Base-by-base conservation (phyloP, 768 basidiomycete genomes). In the Boletus rufocinnamomeus region DNA sequence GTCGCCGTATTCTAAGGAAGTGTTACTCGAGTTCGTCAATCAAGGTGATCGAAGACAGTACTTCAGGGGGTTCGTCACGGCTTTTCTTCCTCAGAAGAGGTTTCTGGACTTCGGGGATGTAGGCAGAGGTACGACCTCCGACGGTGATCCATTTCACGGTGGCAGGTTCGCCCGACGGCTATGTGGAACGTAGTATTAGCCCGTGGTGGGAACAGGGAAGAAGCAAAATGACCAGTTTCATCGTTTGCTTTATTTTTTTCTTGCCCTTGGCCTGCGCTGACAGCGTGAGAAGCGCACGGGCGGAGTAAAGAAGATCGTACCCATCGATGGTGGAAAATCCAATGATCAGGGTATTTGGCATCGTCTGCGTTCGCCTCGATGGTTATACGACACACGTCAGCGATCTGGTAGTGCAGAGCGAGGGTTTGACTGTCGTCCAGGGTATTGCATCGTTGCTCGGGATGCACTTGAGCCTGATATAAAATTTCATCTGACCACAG, bases 41-140 rank as follows among this genome's bases (percentile, higher is more conserved):
- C n/a, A 32, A 50, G 10, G 14, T 21, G 27, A 44, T 17, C 7
- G 21, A 32, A 43, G 43, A 38, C n/a, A 14, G 17, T 54, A 64
- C 58, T 19, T 38, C 21, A 7, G 27, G 28, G 27, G 11, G 9
- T 28, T 52, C 52, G n/a, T 53, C 35, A 27, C 30, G 30, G 13
- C 1, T 45, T 27, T 43, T 57, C 9, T 35, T 56, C 28, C 56
- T 61, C 30, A 53, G 21, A 28, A 73, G 57, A 17, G 75, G 67
- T 30, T 69, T 65, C 69, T 91, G 90, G 11, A 91, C 73, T 70
- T 91, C 83, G 14, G 69, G 66, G 9, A 91, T 84, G 63, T 80
- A 87, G 16, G 90, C 90, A 4, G 89, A 89, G 9, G 90, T 91
- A 17, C 89, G 79, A 4, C 90, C 89, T 19, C 88, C 88, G 9